Evolutionary conservation across 1,284 basidiomycete genomes (phyloP).

Genomic region (Chalciporus sp.): DNA sequence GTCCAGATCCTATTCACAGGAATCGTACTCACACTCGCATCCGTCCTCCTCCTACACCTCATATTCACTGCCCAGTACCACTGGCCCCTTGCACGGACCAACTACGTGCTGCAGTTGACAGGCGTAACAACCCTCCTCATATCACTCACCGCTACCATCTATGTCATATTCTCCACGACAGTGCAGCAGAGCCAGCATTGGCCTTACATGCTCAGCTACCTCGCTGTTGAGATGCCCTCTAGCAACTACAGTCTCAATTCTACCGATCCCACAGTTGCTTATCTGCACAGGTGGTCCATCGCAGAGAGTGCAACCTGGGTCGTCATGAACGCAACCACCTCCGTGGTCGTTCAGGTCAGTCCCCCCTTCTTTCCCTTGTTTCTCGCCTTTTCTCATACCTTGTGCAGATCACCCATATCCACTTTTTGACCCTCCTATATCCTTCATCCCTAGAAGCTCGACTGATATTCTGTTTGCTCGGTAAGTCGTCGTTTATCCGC

Average conservation of each 20-base stretch:
- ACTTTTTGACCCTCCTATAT: slow-evolving; percentile 95
- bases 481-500: slow-evolving; percentile 36
- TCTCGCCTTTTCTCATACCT: background rate
- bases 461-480: slow-evolving; percentile 87
- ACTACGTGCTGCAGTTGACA: slow-evolving; percentile 87
- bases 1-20: slow-evolving; percentile 90
- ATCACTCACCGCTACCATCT: slow-evolving; percentile 75
- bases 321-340: slow-evolving; percentile 85
- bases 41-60: slow-evolving; percentile 90
- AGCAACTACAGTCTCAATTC: slow-evolving; percentile 21
- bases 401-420: slow-evolving; percentile 90
- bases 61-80: slow-evolving; percentile 96
- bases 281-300: slow-evolving; percentile 60
- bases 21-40: slow-evolving; percentile 84
- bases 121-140: slow-evolving; percentile 82
- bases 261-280: slow-evolving; percentile 30
- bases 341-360: slow-evolving; percentile 81
- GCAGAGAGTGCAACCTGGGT: slow-evolving; percentile 82
- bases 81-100: slow-evolving; percentile 89
- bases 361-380: background rate
- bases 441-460: slow-evolving; percentile 90
- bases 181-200: slow-evolving; percentile 70
- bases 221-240: slow-evolving; percentile 78
- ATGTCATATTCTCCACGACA: slow-evolving; percentile 69
- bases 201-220: slow-evolving; percentile 96